Evolutionary conservation across 441 rosid genomes (phyloP), one percentile per base, ranked within the genome.

Genomic region (Eutrema salsugineum): DNA sequence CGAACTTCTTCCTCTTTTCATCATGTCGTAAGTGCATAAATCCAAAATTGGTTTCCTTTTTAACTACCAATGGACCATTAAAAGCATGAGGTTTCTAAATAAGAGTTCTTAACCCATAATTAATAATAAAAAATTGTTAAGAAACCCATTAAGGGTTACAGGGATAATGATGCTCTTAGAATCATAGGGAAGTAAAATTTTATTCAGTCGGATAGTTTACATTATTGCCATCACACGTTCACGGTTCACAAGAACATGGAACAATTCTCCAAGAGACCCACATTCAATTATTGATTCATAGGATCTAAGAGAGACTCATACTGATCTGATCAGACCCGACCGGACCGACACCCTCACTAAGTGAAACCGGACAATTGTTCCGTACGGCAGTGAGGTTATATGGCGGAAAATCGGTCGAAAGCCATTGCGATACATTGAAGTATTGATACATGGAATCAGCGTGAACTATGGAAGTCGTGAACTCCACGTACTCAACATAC

Each of bases 401-500:
- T 6, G 97, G 97, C 11, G 86, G 1, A n/a, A 79, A 40, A 38
- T 89, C 95, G 0, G 2, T 16, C 1, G 95, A 90, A 46, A 91
- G 82, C 97, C 97, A 91, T 75, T 87, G 93, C 83, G 89, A 95
- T 43, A 91, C 69, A 20, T 70, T 70, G 71, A 91, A 89, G 77
- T 28, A 60, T 80, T 82, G 75, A 62, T 84, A 84, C 3, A 77
- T 7, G 51, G 95, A 91, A 0, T 55, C 5, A 1, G 46, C 33
- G 61, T 89, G 93, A 35, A 81, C 80, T 22, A 86, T 89, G 0
- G 90, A 81, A 11, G 84, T 39, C 0, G 86, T 82, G 17, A 87
- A 85, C 81, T 91, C 90, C 30, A 89, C 87, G 77, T 91, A 91
- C 76, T 89, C 85, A 58, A 81, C 76, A 83, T 88, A 88, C 97